Conservation (phyloP, 306 rosid genomes). For the Fagus sylvatica region DNA sequence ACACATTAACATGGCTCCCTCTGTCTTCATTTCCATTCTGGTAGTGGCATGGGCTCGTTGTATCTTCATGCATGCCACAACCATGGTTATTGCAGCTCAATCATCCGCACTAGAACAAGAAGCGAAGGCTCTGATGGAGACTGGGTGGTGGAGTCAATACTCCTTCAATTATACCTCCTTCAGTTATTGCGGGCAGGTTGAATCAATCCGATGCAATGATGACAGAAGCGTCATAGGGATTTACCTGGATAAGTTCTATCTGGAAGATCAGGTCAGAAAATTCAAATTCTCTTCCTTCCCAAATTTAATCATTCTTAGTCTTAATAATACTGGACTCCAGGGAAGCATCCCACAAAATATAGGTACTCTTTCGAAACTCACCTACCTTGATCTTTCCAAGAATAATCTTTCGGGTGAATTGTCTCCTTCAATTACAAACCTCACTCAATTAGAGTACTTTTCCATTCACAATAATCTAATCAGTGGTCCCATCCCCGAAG, state of each 20-base stretch:
- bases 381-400: neutral
- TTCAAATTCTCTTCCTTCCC: neutral
- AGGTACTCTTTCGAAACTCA: neutral
- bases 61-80: neutral
- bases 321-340: neutral
- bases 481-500: too few species aligned
- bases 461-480: too few species aligned
- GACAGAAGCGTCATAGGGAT: neutral
- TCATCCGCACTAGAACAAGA: neutral
- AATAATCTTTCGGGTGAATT: neutral
- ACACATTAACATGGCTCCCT: neutral
- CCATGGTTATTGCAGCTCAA: neutral
- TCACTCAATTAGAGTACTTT: too few species aligned
- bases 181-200: neutral
- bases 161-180: neutral
- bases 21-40: neutral
- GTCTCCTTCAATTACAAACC: neutral
- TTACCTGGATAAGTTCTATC: fast-evolving
- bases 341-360: slow-evolving; percentile 2
- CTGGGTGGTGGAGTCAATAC: neutral
- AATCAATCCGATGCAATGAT: neutral
- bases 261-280: neutral
- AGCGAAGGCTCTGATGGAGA: neutral
- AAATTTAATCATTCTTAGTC: neutral
- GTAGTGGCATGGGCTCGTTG: neutral